Conservation (phyloP, 1,284 basidiomycete genomes). For the Microbotryum intermedium region DNA sequence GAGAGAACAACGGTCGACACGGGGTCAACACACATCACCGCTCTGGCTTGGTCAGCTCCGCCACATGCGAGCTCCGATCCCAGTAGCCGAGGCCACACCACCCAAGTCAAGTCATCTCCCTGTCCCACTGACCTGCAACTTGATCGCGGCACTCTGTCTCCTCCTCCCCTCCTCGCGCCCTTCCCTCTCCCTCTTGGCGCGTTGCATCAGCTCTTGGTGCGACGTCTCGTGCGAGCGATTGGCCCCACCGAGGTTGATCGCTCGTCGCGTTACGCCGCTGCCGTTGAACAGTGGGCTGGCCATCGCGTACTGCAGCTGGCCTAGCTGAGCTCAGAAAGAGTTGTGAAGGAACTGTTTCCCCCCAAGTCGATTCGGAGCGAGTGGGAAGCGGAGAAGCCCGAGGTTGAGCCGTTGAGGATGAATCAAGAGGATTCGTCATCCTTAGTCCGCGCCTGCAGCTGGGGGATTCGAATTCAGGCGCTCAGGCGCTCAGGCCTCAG, state of each 20-base stretch:
- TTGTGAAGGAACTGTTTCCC: no score
- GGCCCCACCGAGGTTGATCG: slow-evolving; percentile 61
- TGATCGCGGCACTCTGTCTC: slow-evolving; percentile 50
- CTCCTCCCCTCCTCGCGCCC: slow-evolving; percentile 52
- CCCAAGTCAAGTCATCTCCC: background rate
- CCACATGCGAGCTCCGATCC: background rate
- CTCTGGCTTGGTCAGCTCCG: no score
- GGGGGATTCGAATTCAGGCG: no score
- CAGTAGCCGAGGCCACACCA: background rate
- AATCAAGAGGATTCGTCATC: no score
- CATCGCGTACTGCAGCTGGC: no score
- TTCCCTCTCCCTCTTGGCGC: slow-evolving; percentile 52
- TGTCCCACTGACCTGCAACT: slow-evolving; percentile 60
- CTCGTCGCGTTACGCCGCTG: slow-evolving; percentile 44
- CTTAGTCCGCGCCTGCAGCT: no score
- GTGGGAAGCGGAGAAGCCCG: no score
- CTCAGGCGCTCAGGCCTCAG: no score
- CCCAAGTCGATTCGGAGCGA: no score
- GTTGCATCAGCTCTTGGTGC: slow-evolving; percentile 51
- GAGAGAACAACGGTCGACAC: background rate
- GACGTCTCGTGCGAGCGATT: slow-evolving; percentile 42
- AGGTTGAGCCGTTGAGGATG: no score
- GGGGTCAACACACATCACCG: background rate
- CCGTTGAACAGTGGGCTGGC: slow-evolving; percentile 35
- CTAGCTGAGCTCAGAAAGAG: no score